Evolutionary conservation across 1,284 basidiomycete species (phyloP).

Genomic region (Leccinum brunneo-olivaceum): DNA sequence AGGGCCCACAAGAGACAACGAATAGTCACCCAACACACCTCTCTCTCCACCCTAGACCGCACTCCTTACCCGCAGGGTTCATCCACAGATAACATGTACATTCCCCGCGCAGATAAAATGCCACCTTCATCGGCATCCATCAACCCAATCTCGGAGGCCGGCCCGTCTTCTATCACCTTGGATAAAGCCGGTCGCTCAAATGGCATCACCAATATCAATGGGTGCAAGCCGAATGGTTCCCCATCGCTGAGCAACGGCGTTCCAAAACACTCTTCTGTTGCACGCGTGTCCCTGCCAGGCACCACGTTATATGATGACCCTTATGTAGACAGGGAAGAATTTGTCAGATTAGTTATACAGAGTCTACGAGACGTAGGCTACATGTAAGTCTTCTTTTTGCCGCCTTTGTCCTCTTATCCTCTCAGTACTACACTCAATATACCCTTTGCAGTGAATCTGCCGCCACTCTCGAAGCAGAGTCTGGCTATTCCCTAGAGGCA

Average conservation of each 20-base stretch:
- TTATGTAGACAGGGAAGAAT: conserved; percentile 81
- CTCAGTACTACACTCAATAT: conserved; percentile 13
- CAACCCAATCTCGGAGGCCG: conserved; percentile 41
- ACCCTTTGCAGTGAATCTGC: conserved; percentile 69
- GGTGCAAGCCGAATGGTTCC: conserved; percentile 33
- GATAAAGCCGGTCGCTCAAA: conserved; percentile 45
- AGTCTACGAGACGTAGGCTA: conserved; percentile 91
- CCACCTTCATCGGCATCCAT: conserved; percentile 44
- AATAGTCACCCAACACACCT: conserved; percentile 36
- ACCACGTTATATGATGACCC: conserved; percentile 70
- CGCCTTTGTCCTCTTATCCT: conserved; percentile 2
- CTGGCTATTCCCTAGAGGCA: conserved; percentile 84
- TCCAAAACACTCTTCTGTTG: conserved; percentile 41
- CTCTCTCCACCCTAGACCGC: conserved; percentile 28
- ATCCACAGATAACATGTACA: conserved; percentile 44
- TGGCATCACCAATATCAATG: conserved; percentile 41
- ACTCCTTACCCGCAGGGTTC: conserved; percentile 25
- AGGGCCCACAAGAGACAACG: conserved; percentile 68
- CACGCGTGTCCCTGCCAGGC: conserved; percentile 61
- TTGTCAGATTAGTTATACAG: conserved; percentile 87
- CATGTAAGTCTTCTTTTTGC: conserved; percentile 50
- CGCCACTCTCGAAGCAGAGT: conserved; percentile 83
- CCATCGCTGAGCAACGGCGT: conserved; percentile 36
- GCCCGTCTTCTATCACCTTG: conserved; percentile 46
- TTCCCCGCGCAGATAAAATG: conserved; percentile 49